Percentiles rank a stretch among this genome's conserved stretches.
Evolutionary conservation across 345 rosid genomes (phyloP).

Genomic region (Melaleuca quinquenervia): DNA sequence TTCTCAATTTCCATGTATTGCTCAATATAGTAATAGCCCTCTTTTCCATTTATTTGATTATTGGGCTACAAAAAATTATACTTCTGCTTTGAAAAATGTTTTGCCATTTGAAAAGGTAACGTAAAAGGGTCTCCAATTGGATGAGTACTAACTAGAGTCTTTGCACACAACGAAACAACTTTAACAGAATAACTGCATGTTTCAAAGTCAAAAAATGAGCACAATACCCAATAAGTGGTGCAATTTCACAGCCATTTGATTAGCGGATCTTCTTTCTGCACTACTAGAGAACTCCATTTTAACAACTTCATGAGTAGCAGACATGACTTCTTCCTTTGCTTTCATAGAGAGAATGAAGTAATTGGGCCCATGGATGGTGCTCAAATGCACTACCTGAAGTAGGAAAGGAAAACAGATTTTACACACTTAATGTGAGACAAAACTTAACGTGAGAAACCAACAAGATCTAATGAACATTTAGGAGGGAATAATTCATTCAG

Average conservation of each 20-base stretch:
- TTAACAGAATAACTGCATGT: background rate
- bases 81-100: background rate
- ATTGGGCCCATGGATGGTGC: constrained; percentile 59
- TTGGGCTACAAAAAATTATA: background rate
- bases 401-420: background rate
- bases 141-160: background rate
- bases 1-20: background rate
- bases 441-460: background rate
- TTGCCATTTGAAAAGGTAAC: background rate
- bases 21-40: background rate
- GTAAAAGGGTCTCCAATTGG: background rate
- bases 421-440: background rate
- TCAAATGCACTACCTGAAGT: constrained; percentile 63
- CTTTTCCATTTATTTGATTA: background rate
- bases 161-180: background rate
- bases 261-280: constrained; percentile 50
- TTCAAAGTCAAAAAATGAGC: background rate
- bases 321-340: constrained; percentile 47
- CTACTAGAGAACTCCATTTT: constrained; percentile 58
- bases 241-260: constrained; percentile 62
- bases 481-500: background rate
- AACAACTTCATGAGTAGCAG: constrained; percentile 66
- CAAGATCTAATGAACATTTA: background rate
- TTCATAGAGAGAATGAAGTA: constrained; percentile 46
- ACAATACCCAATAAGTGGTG: constrained; percentile 66